phyloP scores from a whole-genome alignment of 1,284 basidiomycete species.

The Pisolithus thermaeus region DNA sequence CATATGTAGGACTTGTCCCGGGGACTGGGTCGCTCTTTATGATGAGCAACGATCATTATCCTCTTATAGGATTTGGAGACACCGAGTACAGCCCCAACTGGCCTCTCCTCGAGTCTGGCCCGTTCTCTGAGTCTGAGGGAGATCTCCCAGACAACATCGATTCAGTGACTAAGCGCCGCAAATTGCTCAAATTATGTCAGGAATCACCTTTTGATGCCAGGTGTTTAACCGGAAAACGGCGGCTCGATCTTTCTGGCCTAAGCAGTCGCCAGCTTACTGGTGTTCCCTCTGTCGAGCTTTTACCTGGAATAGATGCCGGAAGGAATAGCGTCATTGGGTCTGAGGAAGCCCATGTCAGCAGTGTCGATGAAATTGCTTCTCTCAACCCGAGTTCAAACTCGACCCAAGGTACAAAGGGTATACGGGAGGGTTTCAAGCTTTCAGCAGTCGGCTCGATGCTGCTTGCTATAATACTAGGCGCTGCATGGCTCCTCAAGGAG shows the following conservation, averaged over 20 bases:
- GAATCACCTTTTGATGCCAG: constrained; percentile 41
- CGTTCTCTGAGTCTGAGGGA: constrained; percentile 14
- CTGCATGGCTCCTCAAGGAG: constrained; percentile 22
- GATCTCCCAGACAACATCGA: constrained; percentile 41
- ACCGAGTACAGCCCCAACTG: constrained; percentile 28
- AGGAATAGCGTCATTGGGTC: constrained; percentile 6
- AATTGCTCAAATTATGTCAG: constrained; percentile 30
- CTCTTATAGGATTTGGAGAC: constrained; percentile 67
- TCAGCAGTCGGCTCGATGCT: constrained; percentile 18
- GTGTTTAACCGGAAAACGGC: constrained; percentile 58
- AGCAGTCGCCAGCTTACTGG: constrained; percentile 29
- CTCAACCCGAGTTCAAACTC: constrained; percentile 2
- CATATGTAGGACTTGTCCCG: constrained; percentile 71
- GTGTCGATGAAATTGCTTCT: constrained; percentile 14
- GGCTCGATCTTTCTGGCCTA: constrained; percentile 36
- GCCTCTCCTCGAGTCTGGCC: constrained; percentile 34
- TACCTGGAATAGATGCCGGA: constrained; percentile 11
- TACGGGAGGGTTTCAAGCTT: constrained; percentile 11
- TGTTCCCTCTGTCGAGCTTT: constrained; percentile 25
- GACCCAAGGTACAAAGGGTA: background rate
- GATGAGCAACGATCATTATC: constrained; percentile 69
- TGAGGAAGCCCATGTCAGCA: constrained; percentile 10
- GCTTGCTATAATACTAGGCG: constrained; percentile 19
- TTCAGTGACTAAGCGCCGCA: constrained; percentile 37
- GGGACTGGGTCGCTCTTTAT: constrained; percentile 71